Percentiles rank a stretch among this genome's conserved stretches.
Evolutionary conservation across 2,329 filamentous ascomycete species (phyloP).

Genomic region (Chaetoscypha palmicola): DNA sequence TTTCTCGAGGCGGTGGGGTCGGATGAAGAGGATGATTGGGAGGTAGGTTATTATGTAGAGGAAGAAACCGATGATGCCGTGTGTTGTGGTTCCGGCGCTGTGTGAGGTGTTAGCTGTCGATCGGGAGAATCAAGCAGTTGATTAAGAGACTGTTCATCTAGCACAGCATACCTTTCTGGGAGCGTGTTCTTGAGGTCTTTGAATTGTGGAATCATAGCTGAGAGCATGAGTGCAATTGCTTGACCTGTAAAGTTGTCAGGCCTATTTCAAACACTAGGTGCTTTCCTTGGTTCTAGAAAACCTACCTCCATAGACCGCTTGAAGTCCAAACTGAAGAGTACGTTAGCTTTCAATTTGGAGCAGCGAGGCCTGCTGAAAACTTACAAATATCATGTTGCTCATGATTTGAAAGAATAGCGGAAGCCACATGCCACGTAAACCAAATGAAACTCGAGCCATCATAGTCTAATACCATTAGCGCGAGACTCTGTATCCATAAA

Average conservation of each 20-base stretch:
- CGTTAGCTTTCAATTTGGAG: not conserved
- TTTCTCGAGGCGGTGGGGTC: constrained; percentile 5
- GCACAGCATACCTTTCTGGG: not conserved
- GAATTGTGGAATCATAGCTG: constrained; percentile 14
- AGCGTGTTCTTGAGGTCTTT: constrained; percentile 12
- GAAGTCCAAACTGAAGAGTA: not conserved
- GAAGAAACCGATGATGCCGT: constrained; percentile 6
- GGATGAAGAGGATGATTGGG: constrained; percentile 8
- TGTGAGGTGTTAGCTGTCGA: constrained; percentile 2
- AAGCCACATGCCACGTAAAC: constrained; percentile 24
- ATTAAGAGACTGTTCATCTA: too few species aligned
- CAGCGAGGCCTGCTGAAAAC: not conserved
- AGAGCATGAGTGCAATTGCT: constrained; percentile 11
- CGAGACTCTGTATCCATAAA: not conserved
- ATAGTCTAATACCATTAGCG: constrained; percentile 10
- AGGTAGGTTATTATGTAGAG: constrained; percentile 7
- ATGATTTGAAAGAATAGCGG: constrained; percentile 10
- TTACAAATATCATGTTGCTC: constrained; percentile 7
- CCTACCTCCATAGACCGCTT: constrained; percentile 7
- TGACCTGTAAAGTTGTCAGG: constrained; percentile 9
- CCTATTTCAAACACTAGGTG: not conserved
- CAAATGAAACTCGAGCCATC: constrained; percentile 27
- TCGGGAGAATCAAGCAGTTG: too few species aligned
- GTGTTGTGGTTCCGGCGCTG: constrained; percentile 2
- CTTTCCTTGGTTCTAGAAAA: constrained; percentile 19